phyloP scores from a whole-genome alignment of 345 rosid species.

The Psidium guajava region DNA sequence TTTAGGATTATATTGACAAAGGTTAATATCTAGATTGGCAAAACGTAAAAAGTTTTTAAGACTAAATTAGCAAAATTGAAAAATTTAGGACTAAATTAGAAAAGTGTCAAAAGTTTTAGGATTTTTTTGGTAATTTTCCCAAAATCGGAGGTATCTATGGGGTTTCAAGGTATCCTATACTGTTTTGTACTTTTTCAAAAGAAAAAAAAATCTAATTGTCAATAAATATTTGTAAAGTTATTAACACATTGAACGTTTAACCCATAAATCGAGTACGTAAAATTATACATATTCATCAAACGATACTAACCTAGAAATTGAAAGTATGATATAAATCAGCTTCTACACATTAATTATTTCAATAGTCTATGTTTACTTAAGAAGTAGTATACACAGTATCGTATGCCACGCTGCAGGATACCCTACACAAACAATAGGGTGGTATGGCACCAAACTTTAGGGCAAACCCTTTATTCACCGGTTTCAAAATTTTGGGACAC shows the following conservation, averaged over 20 bases:
- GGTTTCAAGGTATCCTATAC: not conserved
- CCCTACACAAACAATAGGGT: not conserved
- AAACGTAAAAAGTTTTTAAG: too few relatives aligned
- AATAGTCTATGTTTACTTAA: not conserved
- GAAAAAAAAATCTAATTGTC: not conserved
- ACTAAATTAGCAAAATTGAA: too few relatives aligned
- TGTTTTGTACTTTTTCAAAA: not conserved
- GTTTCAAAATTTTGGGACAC: not conserved
- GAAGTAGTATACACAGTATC: not conserved
- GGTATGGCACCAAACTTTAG: not conserved
- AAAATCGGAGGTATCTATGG: not conserved
- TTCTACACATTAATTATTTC: not conserved
- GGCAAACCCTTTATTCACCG: not conserved
- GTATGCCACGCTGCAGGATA: not conserved
- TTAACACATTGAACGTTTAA: not conserved
- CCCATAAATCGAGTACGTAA: not conserved
- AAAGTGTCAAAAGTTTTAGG: too few relatives aligned
- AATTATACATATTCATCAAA: not conserved
- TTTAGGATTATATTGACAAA: too few relatives aligned
- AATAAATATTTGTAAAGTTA: not conserved
- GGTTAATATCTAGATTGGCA: too few relatives aligned
- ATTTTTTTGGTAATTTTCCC: too few relatives aligned
- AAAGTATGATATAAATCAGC: not conserved
- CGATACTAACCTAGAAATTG: not conserved
- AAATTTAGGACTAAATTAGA: too few relatives aligned